Conservation (phyloP, 106 monocot genomes). For the Apostasia ramifera region DNA sequence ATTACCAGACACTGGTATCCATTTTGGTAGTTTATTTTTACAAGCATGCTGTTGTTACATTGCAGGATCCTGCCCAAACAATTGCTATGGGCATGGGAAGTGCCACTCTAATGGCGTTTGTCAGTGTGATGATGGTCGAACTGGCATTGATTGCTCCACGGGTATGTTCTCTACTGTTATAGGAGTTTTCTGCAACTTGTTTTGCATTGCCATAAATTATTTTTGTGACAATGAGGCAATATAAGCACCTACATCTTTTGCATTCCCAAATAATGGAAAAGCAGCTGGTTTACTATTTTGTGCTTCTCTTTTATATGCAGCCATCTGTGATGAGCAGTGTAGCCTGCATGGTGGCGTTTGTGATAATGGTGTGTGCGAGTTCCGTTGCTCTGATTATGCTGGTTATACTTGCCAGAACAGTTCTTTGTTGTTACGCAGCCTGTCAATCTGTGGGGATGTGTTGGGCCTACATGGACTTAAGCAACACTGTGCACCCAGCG, state of each 20-base stretch:
- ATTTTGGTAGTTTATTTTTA: too few relatives aligned
- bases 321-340: conserved; percentile 95
- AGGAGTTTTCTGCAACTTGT: not conserved
- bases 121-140: conserved; percentile 63
- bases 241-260: not conserved
- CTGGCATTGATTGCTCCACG: conserved; percentile 95
- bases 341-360: conserved; percentile 98
- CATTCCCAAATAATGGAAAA: not conserved
- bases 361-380: conserved; percentile 94
- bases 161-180: conserved; percentile 22
- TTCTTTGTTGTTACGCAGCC: conserved; percentile 58
- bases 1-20: too few relatives aligned
- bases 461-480: conserved; percentile 52
- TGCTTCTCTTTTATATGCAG: conserved; percentile 27
- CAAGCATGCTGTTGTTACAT: not conserved
- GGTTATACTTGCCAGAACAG: conserved; percentile 98
- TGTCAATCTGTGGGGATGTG: conserved; percentile 85
- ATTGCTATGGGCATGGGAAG: conserved; percentile 64
- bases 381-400: conserved; percentile 97
- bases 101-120: conserved; percentile 73
- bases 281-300: not conserved
- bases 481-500: conserved; percentile 93
- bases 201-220: not conserved
- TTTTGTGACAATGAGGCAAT: not conserved
- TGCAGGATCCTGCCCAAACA: conserved; percentile 68